These are phyloP conservation scores for Teunomyces gatunensis DNA, from an alignment of 805 yeast genomes.

Conservation along the genomic window DNA sequence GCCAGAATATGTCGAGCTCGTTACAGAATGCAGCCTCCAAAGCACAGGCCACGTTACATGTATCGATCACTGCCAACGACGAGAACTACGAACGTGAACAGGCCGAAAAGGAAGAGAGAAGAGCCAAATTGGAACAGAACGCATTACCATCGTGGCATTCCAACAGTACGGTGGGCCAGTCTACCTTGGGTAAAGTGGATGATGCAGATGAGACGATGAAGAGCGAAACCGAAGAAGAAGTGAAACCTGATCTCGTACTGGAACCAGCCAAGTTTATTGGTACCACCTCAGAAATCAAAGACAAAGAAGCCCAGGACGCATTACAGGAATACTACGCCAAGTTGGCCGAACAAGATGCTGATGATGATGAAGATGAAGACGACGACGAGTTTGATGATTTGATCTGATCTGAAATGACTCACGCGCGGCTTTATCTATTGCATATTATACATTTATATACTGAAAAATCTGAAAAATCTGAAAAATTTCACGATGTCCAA, in stretches of 20 bases:
- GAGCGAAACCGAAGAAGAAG: constrained; percentile 9
- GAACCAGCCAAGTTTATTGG: constrained; percentile 3
- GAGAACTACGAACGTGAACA: constrained; percentile 68
- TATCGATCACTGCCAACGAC: constrained; percentile 84
- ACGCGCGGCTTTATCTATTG: background rate
- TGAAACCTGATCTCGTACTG: constrained; percentile 5
- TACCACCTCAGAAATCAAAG: constrained; percentile 29
- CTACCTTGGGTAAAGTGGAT: constrained; percentile 53
- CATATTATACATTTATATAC: background rate
- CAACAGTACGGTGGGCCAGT: constrained; percentile 81
- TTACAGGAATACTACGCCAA: constrained; percentile 67
- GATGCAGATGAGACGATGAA: constrained; percentile 39
- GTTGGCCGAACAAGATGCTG: constrained; percentile 65
- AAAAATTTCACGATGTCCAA: constrained; percentile 3
- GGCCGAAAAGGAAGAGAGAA: constrained; percentile 63
- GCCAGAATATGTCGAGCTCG: constrained; percentile 29
- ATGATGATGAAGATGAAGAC: constrained; percentile 50
- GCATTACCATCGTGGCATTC: constrained; percentile 97
- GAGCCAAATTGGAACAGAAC: constrained; percentile 77
- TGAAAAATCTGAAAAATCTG: too few relatives aligned
- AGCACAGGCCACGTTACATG: constrained; percentile 84
- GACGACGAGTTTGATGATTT: constrained; percentile 32
- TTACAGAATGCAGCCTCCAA: constrained; percentile 52
- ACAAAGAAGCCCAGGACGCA: constrained; percentile 70
- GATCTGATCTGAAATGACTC: constrained; percentile 2